A percentile compares a stretch with the other conserved stretches of the same genome.
phyloP scores from a whole-genome alignment of 2,329 filamentous ascomycete species.

The Rhynchosporium agropyri region DNA sequence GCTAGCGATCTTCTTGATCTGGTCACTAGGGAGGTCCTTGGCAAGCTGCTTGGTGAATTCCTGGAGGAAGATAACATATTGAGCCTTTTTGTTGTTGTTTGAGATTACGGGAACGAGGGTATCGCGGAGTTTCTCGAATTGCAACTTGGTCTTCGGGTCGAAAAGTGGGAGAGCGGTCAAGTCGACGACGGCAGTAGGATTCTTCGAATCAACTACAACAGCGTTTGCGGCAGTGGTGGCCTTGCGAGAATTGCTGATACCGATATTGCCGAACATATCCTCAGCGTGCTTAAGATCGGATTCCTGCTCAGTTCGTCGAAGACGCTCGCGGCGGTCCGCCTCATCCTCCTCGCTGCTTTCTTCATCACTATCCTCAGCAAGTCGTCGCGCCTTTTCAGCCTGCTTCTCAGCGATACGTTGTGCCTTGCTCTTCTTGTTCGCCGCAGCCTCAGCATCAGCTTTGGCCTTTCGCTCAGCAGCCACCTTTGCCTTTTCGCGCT shows the following conservation, averaged over 20 bases:
- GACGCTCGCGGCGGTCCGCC: slow-evolving; percentile 70
- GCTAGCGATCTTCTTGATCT: slow-evolving; percentile 95
- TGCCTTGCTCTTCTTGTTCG: slow-evolving; percentile 86
- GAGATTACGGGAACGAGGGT: slow-evolving; percentile 78
- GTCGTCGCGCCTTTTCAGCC: slow-evolving; percentile 56
- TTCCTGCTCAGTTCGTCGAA: slow-evolving; percentile 81
- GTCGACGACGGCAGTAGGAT: slow-evolving; percentile 80
- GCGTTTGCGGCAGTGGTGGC: slow-evolving; percentile 63
- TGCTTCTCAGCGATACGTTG: slow-evolving; percentile 83
- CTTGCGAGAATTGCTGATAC: slow-evolving; percentile 67
- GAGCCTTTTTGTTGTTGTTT: slow-evolving; percentile 79
- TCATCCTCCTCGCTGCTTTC: slow-evolving; percentile 71
- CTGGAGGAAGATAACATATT: slow-evolving; percentile 87
- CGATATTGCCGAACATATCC: slow-evolving; percentile 81
- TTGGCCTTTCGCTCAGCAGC: slow-evolving; percentile 84
- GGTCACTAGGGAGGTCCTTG: slow-evolving; percentile 85
- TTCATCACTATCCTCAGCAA: slow-evolving; percentile 58
- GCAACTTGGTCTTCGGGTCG: slow-evolving; percentile 82
- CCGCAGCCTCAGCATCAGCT: slow-evolving; percentile 83
- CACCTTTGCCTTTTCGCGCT: slow-evolving; percentile 92
- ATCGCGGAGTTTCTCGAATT: slow-evolving; percentile 80
- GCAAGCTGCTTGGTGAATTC: slow-evolving; percentile 87
- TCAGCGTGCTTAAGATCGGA: slow-evolving; percentile 87
- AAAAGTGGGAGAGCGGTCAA: slow-evolving; percentile 80
- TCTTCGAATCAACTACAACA: slow-evolving; percentile 69